Base-by-base conservation (phyloP, 2,329 filamentous ascomycete genomes). In the Colletotrichum coccodes region DNA sequence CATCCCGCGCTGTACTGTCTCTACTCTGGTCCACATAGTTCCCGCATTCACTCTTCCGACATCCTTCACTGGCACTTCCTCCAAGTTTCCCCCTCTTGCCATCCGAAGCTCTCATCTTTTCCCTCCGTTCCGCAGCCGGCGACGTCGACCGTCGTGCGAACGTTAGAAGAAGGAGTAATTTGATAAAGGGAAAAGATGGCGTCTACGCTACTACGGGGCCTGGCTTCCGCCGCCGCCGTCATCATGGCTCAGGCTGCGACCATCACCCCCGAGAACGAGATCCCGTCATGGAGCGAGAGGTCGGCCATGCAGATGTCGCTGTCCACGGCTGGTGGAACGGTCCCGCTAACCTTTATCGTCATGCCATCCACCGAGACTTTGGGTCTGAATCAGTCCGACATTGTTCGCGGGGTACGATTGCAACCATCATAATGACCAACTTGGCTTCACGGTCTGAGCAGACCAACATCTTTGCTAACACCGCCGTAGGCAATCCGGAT, bases 301-400 rank as follows among this genome's bases (percentile, higher is more conserved):
- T 82, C 79, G 42, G 76, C 78, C 54, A 81, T 87, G 79, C 78
- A 81, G 47, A 76, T 87, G 54, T 75, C 76, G 46, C 71, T 86
- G 56, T 65, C 76, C 42, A 65, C 75, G 53, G 70, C 63, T 12
- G 73, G 69, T 8, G 75, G 75, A 5, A 68, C 72, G 26, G 44
- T 73, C 6, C 70, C 76, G 2, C 59, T 79, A 42, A 73, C 82
- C 18, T 85, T 82, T 70, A 78, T 79, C 23, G 79, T 86, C 21
- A 80, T 85, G 42, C 85, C 85, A 14, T 76, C 86, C 66, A 86
- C 84, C 0, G 61, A 72, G 44, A 76, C 73, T 9, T 71, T 82
- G 42, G 85, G 84, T 1, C 69, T 84, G 58, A 86, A 87, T 57
- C 76, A 77, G 65, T 80, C 82, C 12, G 74, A 76, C 18, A 71